Conservation (phyloP, 2,329 filamentous ascomycete species). For the Aspergillus awamori region DNA sequence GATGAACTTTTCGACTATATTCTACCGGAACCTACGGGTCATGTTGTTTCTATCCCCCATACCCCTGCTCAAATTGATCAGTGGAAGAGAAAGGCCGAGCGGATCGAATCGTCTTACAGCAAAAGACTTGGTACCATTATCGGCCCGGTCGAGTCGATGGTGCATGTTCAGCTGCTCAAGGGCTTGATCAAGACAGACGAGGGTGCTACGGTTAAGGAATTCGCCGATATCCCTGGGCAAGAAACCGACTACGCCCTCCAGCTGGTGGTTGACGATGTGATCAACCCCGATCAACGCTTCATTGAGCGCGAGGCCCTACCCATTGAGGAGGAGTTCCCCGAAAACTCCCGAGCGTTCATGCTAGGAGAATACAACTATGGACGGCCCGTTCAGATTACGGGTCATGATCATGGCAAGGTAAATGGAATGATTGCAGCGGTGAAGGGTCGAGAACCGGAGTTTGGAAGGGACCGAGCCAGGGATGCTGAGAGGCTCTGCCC, state of each 20-base stretch:
- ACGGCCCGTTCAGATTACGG: slow-evolving; percentile 79
- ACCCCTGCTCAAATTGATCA: slow-evolving; percentile 74
- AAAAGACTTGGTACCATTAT: slow-evolving; percentile 88
- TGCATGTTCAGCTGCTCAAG: slow-evolving; percentile 92
- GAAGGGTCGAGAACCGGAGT: slow-evolving; percentile 75
- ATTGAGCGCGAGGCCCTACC: slow-evolving; percentile 85
- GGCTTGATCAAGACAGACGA: slow-evolving; percentile 88
- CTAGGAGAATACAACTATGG: slow-evolving; percentile 92
- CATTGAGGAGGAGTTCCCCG: slow-evolving; percentile 87
- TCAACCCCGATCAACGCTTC: slow-evolving; percentile 91
- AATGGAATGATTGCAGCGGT: slow-evolving; percentile 76
- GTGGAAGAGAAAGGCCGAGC: slow-evolving; percentile 80
- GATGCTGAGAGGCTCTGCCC: slow-evolving; percentile 70
- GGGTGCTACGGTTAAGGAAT: slow-evolving; percentile 90
- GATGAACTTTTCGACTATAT: slow-evolving; percentile 93
- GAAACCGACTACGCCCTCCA: slow-evolving; percentile 92
- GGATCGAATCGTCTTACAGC: slow-evolving; percentile 84
- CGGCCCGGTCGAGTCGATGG: slow-evolving; percentile 81
- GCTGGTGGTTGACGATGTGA: slow-evolving; percentile 82
- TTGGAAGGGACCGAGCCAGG: slow-evolving; percentile 72
- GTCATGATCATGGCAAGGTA: slow-evolving; percentile 73
- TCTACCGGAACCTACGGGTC: slow-evolving; percentile 65
- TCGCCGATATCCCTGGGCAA: slow-evolving; percentile 79
- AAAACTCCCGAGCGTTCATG: slow-evolving; percentile 84
- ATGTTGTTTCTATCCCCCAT: slow-evolving; percentile 71